Evolutionary conservation across 371 early-diverging fungal species (phyloP).

Genomic region (Nosema muscidifuracis): DNA sequence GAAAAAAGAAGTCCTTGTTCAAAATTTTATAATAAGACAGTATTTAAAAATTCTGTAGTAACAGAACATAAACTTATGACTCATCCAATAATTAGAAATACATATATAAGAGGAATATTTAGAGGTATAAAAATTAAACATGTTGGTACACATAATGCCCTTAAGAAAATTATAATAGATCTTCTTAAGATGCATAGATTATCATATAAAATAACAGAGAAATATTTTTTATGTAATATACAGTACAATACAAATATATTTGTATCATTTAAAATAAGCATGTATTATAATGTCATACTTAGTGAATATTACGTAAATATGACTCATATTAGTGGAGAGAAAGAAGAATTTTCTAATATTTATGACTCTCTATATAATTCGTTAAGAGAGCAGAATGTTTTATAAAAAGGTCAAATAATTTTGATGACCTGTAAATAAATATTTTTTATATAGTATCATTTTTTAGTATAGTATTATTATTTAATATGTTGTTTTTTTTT

Average conservation of each 20-base stretch:
- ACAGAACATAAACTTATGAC: not conserved
- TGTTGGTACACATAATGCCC: slow-evolving; percentile 34
- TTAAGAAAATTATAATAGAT: slow-evolving; percentile 52
- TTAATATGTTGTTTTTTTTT: not conserved
- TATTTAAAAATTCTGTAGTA: slow-evolving; percentile 12
- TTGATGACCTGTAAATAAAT: not conserved
- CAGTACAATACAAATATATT: not conserved
- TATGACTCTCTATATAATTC: slow-evolving; percentile 25
- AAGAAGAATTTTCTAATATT: slow-evolving; percentile 25
- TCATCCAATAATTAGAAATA: slow-evolving; percentile 39
- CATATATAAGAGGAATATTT: slow-evolving; percentile 53
- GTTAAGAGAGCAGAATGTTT: slow-evolving; percentile 4
- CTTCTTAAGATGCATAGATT: slow-evolving; percentile 41
- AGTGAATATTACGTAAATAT: slow-evolving; percentile 42
- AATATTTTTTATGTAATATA: slow-evolving; percentile 46
- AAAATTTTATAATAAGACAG: slow-evolving; percentile 28
- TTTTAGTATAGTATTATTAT: not conserved
- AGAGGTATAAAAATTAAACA: slow-evolving; percentile 46
- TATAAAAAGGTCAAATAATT: not conserved
- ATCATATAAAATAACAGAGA: slow-evolving; percentile 40
- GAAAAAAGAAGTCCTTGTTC: not conserved
- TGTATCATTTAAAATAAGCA: slow-evolving; percentile 47
- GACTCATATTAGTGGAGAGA: slow-evolving; percentile 29
- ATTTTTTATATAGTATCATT: not conserved
- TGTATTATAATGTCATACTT: slow-evolving; percentile 56